Conservation (phyloP, 2,329 filamentous ascomycete species). For the Diaporthe batatas region DNA sequence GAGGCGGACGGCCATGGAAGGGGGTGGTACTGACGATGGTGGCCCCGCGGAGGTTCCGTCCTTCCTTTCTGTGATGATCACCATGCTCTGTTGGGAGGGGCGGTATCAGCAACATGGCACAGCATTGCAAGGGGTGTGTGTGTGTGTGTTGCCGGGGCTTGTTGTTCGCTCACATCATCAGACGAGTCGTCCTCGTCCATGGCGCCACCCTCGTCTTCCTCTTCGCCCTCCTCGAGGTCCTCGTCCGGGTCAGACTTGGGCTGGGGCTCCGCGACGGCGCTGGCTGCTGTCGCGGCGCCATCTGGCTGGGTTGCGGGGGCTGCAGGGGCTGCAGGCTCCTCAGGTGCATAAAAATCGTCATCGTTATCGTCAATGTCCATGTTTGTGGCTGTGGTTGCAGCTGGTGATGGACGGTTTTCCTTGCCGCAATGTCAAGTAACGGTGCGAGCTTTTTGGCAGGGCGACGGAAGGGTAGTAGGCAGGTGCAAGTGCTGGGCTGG, state of each 20-base stretch:
- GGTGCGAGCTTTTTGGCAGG: conserved; percentile 19
- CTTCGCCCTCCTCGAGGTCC: conserved; percentile 74
- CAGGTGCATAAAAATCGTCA: conserved; percentile 75
- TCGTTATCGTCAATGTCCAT: conserved; percentile 77
- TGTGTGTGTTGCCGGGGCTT: not conserved
- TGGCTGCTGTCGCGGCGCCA: conserved; percentile 41
- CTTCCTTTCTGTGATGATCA: conserved; percentile 77
- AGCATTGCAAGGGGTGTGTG: not conserved
- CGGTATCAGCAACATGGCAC: conserved; percentile 25
- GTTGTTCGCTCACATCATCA: conserved; percentile 56
- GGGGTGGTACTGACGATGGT: conserved; percentile 62
- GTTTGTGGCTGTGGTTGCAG: conserved; percentile 47
- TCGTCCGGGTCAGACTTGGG: conserved; percentile 58
- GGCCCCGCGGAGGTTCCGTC: conserved; percentile 72
- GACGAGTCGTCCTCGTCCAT: conserved; percentile 68
- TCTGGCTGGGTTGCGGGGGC: conserved; percentile 49
- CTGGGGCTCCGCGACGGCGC: conserved; percentile 47
- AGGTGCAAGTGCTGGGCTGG: not conserved
- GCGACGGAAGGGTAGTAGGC: not conserved
- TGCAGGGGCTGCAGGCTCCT: conserved; percentile 63
- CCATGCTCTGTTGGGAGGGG: conserved; percentile 66
- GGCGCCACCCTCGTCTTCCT: conserved; percentile 71
- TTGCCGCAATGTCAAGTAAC: not conserved
- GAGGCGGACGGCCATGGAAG: too few species aligned
- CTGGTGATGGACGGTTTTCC: not conserved